Base-by-base conservation (phyloP, 2,329 filamentous ascomycete genomes). In the Aspergillus sp. region DNA sequence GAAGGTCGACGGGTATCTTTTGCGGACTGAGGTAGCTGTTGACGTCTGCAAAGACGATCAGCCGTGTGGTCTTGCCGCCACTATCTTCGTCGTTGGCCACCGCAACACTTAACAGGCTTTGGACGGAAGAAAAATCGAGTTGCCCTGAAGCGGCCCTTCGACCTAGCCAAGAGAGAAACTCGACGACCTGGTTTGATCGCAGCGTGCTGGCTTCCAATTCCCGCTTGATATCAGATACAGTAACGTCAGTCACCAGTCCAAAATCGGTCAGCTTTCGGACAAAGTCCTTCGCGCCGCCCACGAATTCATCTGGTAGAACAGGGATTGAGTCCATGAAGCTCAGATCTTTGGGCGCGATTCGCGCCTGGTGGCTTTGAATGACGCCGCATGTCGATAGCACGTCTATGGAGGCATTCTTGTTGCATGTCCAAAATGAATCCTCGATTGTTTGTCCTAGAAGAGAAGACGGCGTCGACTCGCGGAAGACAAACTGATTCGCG, bases 361-460 rank as follows among this genome's bases (percentile, higher is more conserved):
- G 90, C 39, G 97, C 91, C 66, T 90, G 85, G 12, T 90, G 86
- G 39, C 90, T 96, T n/a, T 90, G 86, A 56, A 97, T 81, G 6
- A 99, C 88, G 57, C 96, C 96, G 59, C 89, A 87, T 20, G 90
- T 96, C 1, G 93, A 97, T 65, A 96, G 87, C 6, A 97, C 85
- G 69, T 97, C 93, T 58, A 98, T 92, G 0, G 86, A 89, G 2
- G 91, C 87, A 63, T 89, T 89, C 71, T 87, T 89, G 70, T 90
- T 95, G 63, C 91, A 93, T 39, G 87, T 96, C 95, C 95, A 99
- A 73, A 99, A 99, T 0, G 92, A 91, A 75, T 97, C 91, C 70
- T 97, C 93, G 55, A 99, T 91, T 62, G 91, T 89, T 70, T 92
- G 87, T 0, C 92, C 91, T 20, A 98, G 90, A 61, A 90, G 84